Evolutionary conservation across 768 basidiomycete species (phyloP).

Genomic region (Tricholomella constricta): DNA sequence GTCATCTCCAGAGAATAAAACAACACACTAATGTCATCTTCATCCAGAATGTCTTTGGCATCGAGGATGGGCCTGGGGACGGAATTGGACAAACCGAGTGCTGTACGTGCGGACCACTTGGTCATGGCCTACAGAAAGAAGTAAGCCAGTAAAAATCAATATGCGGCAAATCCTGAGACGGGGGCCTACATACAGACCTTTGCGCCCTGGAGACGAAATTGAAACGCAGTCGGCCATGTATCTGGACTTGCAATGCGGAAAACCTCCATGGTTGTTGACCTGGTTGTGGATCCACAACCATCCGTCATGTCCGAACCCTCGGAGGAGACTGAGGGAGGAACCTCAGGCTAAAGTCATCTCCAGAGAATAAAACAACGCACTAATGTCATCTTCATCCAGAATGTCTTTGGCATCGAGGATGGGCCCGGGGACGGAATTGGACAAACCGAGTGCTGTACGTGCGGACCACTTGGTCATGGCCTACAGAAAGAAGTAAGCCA

Average conservation of each 20-base stretch:
- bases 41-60: slow-evolving; percentile 34
- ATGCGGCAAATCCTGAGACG: too few species aligned
- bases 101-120: slow-evolving; percentile 67
- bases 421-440: slow-evolving; percentile 63
- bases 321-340: slow-evolving; percentile 27
- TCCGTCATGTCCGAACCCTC: slow-evolving; percentile 53
- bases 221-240: slow-evolving; percentile 47
- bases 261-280: slow-evolving; percentile 35
- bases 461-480: slow-evolving; percentile 65
- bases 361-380: too few species aligned
- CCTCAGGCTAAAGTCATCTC: too few species aligned
- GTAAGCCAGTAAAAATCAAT: too few species aligned
- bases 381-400: slow-evolving; percentile 43
- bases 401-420: slow-evolving; percentile 40
- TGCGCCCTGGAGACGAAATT: slow-evolving; percentile 48
- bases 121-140: slow-evolving; percentile 47
- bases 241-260: slow-evolving; percentile 37
- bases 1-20: too few species aligned
- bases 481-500: slow-evolving; percentile 37
- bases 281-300: slow-evolving; percentile 51
- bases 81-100: slow-evolving; percentile 65
- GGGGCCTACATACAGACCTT: too few species aligned
- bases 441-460: slow-evolving; percentile 62
- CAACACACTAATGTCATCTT: slow-evolving; percentile 51
- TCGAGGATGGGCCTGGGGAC: slow-evolving; percentile 52